phyloP scores from a whole-genome alignment of 352 stramenopile species.

The Phytophthora colocasiae region DNA sequence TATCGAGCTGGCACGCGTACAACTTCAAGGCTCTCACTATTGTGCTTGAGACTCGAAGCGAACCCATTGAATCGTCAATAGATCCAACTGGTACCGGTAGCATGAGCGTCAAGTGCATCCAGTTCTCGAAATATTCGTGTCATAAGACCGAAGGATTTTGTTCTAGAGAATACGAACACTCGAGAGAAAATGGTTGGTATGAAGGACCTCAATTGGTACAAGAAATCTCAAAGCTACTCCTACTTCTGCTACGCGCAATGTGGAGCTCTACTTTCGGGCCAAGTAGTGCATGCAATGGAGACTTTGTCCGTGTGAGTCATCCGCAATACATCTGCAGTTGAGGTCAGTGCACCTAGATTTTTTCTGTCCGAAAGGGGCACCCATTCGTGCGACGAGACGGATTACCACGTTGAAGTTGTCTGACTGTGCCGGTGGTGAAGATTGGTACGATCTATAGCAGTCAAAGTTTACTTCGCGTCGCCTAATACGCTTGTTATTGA shows the following conservation, averaged over 20 bases:
- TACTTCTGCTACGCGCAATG: too few relatives aligned
- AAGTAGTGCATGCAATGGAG: too few relatives aligned
- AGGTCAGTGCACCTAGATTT: slow-evolving; percentile 2
- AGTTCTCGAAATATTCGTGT: slow-evolving; percentile 18
- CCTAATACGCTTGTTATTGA: too few relatives aligned
- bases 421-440: background rate
- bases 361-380: slow-evolving; percentile 6
- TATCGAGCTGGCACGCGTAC: slow-evolving; percentile 8
- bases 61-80: slow-evolving; percentile 14
- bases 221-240: too few relatives aligned
- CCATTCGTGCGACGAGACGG: background rate
- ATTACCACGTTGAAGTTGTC: slow-evolving; percentile 4
- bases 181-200: too few relatives aligned
- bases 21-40: slow-evolving; percentile 14
- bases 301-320: background rate
- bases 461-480: background rate
- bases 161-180: too few relatives aligned
- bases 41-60: background rate
- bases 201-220: too few relatives aligned
- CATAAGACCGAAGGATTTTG: background rate
- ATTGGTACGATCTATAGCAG: background rate
- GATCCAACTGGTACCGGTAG: background rate
- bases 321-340: background rate
- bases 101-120: slow-evolving; percentile 15
- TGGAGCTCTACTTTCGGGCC: too few relatives aligned